Conservation (phyloP, 768 basidiomycete genomes). For the Suillus spraguei region DNA sequence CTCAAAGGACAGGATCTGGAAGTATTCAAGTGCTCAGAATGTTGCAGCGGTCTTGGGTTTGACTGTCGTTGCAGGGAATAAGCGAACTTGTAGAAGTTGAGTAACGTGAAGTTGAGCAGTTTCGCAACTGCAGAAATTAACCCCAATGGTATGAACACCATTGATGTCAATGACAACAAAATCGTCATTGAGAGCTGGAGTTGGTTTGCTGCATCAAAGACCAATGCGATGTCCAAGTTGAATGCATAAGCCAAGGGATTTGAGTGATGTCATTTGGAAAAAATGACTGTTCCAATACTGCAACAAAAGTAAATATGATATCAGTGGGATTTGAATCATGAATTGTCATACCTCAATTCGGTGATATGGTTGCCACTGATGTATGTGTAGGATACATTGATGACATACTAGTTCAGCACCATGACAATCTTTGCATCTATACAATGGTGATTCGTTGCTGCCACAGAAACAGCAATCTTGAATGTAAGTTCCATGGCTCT, state of each 20-base stretch:
- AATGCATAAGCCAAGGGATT: neutral
- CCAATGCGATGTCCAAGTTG: neutral
- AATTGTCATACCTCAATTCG: slow-evolving; percentile 18
- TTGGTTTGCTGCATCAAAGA: slow-evolving; percentile 23
- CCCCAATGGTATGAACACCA: slow-evolving; percentile 26
- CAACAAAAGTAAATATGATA: neutral
- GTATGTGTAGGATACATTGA: slow-evolving; percentile 15
- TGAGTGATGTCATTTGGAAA: slow-evolving; percentile 14
- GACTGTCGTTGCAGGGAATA: slow-evolving; percentile 33
- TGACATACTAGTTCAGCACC: slow-evolving; percentile 7
- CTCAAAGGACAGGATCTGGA: slow-evolving; percentile 35
- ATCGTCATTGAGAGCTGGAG: slow-evolving; percentile 14
- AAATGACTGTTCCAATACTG: slow-evolving; percentile 22
- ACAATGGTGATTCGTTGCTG: neutral
- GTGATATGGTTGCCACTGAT: slow-evolving; percentile 17
- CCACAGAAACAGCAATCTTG: neutral
- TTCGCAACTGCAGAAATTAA: slow-evolving; percentile 36
- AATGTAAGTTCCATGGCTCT: slow-evolving; percentile 12
- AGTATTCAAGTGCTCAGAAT: slow-evolving; percentile 30
- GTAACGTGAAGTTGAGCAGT: slow-evolving; percentile 14
- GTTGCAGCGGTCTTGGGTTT: slow-evolving; percentile 35
- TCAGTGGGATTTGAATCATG: neutral
- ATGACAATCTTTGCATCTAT: slow-evolving; percentile 21
- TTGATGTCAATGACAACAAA: slow-evolving; percentile 26
- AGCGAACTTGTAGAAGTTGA: slow-evolving; percentile 35